Conservation (phyloP, 345 rosid genomes). For the Lumnitzera racemosa region DNA sequence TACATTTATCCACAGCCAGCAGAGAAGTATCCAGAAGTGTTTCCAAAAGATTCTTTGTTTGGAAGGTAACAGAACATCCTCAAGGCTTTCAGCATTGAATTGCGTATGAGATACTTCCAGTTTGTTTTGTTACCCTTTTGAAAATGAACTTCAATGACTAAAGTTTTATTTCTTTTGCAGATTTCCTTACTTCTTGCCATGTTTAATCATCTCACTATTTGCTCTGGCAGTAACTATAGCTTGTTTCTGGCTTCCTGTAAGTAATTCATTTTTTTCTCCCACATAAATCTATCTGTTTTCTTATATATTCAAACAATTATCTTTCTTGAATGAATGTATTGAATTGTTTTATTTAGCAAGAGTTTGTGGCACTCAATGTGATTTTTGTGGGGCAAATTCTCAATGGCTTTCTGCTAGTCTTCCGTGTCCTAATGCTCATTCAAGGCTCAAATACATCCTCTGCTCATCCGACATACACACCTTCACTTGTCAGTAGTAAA, state of each 20-base stretch:
- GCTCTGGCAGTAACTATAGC: slow-evolving; percentile 51
- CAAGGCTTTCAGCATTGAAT: neutral
- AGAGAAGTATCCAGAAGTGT: slow-evolving; percentile 59
- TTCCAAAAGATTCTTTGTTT: slow-evolving; percentile 61
- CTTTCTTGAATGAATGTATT: slow-evolving; percentile 12
- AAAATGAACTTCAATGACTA: too few species aligned
- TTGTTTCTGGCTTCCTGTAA: slow-evolving; percentile 70
- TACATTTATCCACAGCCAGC: slow-evolving; percentile 49
- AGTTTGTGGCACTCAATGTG: too few species aligned
- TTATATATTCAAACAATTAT: neutral
- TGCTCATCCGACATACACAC: too few species aligned
- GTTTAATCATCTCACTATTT: slow-evolving; percentile 47
- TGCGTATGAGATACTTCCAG: too few species aligned
- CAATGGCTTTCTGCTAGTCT: too few species aligned
- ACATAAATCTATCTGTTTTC: neutral
- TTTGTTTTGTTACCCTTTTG: too few species aligned
- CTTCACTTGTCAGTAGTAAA: too few species aligned
- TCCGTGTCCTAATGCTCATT: too few species aligned
- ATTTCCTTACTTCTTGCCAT: slow-evolving; percentile 80
- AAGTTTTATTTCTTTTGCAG: slow-evolving; percentile 29
- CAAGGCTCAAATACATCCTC: too few species aligned
- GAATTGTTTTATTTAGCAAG: too few species aligned
- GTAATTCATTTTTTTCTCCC: slow-evolving; percentile 3
- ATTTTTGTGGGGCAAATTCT: too few species aligned
- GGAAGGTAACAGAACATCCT: slow-evolving; percentile 40